Evolutionary conservation across 2,329 filamentous ascomycete genomes (phyloP), one percentile per base, ranked within the genome.

Genomic region (Ceratocystis colombiana): DNA sequence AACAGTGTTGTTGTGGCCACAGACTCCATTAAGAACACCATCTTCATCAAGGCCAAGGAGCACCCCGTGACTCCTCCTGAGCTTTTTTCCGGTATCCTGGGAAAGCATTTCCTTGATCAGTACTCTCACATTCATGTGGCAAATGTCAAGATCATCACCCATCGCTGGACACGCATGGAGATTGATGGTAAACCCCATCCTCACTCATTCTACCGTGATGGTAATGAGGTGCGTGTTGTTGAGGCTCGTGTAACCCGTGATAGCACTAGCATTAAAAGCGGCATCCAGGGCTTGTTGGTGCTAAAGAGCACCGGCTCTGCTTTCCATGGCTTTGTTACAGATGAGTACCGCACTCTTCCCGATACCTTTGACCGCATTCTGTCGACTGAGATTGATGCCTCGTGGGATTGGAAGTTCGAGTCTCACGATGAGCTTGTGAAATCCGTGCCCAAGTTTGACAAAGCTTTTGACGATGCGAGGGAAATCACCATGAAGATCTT

Each of bases 1-100:
- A 99, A 99, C 82, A 89, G 87, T 72, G 89, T 95, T 70, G 85
- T 99, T 68, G 93, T 99, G 68, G 91, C 94, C 70, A 99, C 94
- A 68, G 94, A 99, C 77, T 93, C 91, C 30, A 96, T 97, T 79
- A 99, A 99, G 81, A 96, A 99, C 79, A 97, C 89, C 72, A 87
- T 89, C 74, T 96, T 94, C 80, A 91, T 99, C 78, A 88, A 90
- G 74, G 93, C 94, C 73, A 96, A 96, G 79, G 88, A 95, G 78
- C 82, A 95, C 79, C 89, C 92, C 44, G 88, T 99, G 72, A 90
- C 87, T 71, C 92, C 94, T 17, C 93, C 94, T 0, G 94, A 99
- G 80, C 85, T 96, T 69, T 99, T 90, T 75, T 93, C 89, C 70
- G 84, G 87, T 72, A 88, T 89, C 71, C 80, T 99, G 64, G 91